Conservation (phyloP, 331 rosid species). For the Acacia pycnantha region DNA sequence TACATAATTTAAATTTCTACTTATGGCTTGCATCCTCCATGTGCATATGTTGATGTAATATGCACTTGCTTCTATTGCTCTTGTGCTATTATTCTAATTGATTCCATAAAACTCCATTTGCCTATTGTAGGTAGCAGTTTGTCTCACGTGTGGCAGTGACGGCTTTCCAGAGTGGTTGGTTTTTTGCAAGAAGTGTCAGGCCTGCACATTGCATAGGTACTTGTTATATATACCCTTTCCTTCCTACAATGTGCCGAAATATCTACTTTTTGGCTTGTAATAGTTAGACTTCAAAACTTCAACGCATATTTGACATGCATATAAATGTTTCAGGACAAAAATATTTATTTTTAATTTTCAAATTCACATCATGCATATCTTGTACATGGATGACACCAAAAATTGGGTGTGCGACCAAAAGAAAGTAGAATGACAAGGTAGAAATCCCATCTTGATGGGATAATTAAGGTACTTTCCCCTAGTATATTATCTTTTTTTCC, state of each 20-base stretch:
- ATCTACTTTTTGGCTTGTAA: not conserved
- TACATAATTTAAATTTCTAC: not conserved
- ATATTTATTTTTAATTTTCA: not conserved
- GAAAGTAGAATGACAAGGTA: not conserved
- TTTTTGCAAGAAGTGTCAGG: constrained; percentile 47
- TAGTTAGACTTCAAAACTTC: not conserved
- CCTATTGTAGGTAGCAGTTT: constrained; percentile 50
- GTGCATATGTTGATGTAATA: not conserved
- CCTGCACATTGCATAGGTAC: constrained; percentile 58
- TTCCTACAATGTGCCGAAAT: not conserved
- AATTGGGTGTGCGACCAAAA: not conserved
- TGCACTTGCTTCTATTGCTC: not conserved
- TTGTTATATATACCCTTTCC: constrained; percentile 11
- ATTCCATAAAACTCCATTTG: not conserved
- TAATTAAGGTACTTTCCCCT: not conserved
- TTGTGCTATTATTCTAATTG: not conserved
- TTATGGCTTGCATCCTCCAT: not conserved
- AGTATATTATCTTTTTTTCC: not conserved
- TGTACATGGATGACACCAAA: not conserved
- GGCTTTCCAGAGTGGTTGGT: constrained; percentile 45
- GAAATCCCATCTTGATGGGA: not conserved
- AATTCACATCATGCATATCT: not conserved
- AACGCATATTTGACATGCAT: not conserved
- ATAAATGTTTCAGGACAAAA: not conserved
- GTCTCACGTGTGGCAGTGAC: constrained; percentile 53